A percentile compares a stretch with the other conserved stretches of the same genome.
phyloP scores from a whole-genome alignment of 306 rosid species.

The Heteromeles arbutifolia region DNA sequence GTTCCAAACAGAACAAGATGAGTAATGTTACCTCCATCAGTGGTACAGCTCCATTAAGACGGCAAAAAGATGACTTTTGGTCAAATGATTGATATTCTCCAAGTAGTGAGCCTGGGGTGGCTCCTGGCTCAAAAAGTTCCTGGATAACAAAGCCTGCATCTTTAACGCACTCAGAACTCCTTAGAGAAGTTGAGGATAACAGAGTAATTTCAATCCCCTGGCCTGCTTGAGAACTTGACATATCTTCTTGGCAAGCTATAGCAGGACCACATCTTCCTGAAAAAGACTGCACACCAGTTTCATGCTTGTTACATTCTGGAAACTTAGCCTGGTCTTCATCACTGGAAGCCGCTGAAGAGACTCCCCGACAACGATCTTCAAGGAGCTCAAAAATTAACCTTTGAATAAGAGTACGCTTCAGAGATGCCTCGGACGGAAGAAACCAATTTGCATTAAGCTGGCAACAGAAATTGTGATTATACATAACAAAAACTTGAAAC shows the following conservation, averaged over 20 bases:
- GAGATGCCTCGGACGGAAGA: slow-evolving; percentile 81
- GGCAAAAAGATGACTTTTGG: slow-evolving; percentile 48
- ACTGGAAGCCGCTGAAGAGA: slow-evolving; percentile 42
- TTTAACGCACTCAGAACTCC: slow-evolving; percentile 41
- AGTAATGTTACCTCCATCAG: slow-evolving; percentile 41
- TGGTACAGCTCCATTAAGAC: slow-evolving; percentile 39
- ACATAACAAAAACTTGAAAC: background rate
- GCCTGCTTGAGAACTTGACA: slow-evolving; percentile 39
- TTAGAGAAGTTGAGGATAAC: slow-evolving; percentile 56
- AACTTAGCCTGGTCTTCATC: slow-evolving; percentile 32
- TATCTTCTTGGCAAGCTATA: slow-evolving; percentile 27
- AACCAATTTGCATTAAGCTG: slow-evolving; percentile 91
- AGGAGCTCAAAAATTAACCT: slow-evolving; percentile 68
- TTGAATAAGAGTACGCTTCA: slow-evolving; percentile 85
- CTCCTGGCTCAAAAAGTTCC: slow-evolving; percentile 68
- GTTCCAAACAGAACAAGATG: background rate
- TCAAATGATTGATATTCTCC: slow-evolving; percentile 54
- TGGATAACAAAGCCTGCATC: slow-evolving; percentile 71
- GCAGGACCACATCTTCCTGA: slow-evolving; percentile 34
- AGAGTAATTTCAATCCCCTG: slow-evolving; percentile 73
- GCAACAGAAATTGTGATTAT: slow-evolving; percentile 8
- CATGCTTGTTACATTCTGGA: slow-evolving; percentile 33
- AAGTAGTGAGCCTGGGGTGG: slow-evolving; percentile 44
- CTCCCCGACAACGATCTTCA: slow-evolving; percentile 39
- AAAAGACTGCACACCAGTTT: slow-evolving; percentile 29